A percentile compares a stretch with the other conserved stretches of the same genome.
These are phyloP conservation scores for Solanum sejunctum DNA, from an alignment of 257 asterid genomes.

Conservation along the genomic window DNA sequence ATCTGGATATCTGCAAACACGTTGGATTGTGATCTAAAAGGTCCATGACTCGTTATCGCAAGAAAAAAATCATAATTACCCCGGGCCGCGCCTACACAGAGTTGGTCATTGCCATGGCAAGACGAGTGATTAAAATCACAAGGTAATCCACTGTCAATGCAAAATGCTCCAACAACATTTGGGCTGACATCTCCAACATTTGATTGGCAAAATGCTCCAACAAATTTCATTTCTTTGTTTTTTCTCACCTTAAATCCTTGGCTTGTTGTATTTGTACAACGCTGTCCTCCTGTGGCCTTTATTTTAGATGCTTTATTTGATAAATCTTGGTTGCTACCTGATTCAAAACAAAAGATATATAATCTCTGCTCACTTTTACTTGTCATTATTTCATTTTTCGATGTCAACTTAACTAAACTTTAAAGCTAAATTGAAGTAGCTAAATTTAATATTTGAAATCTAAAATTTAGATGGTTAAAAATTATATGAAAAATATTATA, in stretches of 20 bases:
- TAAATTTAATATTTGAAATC: too few relatives aligned
- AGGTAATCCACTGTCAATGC: constrained; percentile 44
- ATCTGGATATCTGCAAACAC: constrained; percentile 32
- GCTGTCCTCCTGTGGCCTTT: constrained; percentile 39
- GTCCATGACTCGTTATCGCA: neutral
- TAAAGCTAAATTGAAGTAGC: too few relatives aligned
- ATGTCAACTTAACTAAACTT: too few relatives aligned
- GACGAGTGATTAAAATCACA: constrained; percentile 56
- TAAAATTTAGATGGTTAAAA: too few relatives aligned
- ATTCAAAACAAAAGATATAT: neutral
- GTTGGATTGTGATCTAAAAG: neutral
- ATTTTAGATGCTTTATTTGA: constrained; percentile 12
- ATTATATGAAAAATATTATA: too few relatives aligned
- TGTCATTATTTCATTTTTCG: too few relatives aligned
- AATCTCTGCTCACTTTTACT: too few relatives aligned
- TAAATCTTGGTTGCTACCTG: neutral
- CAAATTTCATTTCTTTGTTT: constrained; percentile 20
- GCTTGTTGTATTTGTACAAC: constrained; percentile 27
- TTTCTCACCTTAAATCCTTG: constrained; percentile 44
- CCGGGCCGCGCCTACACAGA: constrained; percentile 59
- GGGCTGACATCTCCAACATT: constrained; percentile 68
- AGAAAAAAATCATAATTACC: constrained; percentile 9
- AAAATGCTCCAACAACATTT: constrained; percentile 48
- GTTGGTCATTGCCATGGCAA: constrained; percentile 47
- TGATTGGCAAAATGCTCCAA: constrained; percentile 60